These are phyloP conservation scores for Kregervanrija fluxuum DNA, from an alignment of 805 yeast species.

Conservation along the genomic window DNA sequence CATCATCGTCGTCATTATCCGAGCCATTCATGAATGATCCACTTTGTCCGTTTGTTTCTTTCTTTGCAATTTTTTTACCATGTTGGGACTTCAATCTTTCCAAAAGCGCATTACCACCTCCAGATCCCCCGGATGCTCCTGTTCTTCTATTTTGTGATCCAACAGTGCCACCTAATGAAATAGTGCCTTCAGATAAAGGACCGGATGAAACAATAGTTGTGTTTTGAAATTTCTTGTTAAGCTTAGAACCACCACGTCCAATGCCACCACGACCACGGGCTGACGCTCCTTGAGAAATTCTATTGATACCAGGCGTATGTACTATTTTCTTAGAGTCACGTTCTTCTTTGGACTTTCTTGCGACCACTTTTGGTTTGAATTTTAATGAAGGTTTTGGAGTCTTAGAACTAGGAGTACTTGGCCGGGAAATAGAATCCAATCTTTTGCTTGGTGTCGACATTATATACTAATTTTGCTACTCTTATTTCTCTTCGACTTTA, in stretches of 20 bases:
- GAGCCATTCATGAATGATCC: constrained; percentile 5
- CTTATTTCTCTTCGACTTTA: background rate
- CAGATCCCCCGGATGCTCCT: constrained; percentile 12
- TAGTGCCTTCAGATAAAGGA: constrained; percentile 62
- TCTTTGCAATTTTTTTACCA: constrained; percentile 1
- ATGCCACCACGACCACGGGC: constrained; percentile 17
- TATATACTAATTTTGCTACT: background rate
- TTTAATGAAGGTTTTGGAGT: constrained; percentile 47
- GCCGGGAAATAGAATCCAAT: constrained; percentile 33
- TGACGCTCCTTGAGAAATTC: constrained; percentile 9
- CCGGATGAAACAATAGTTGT: constrained; percentile 69
- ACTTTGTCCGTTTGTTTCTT: constrained; percentile 11
- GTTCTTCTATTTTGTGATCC: constrained; percentile 4
- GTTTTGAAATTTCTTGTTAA: constrained; percentile 30
- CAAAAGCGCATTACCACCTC: constrained; percentile 33
- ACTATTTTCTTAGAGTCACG: constrained; percentile 58
- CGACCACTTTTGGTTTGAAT: constrained; percentile 84
- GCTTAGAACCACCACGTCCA: background rate
- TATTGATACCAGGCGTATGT: constrained; percentile 38
- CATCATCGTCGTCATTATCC: constrained; percentile 25
- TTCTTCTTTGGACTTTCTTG: constrained; percentile 77
- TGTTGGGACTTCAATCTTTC: constrained; percentile 12
- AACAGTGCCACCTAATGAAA: constrained; percentile 32
- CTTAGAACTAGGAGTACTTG: constrained; percentile 10
- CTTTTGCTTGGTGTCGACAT: constrained; percentile 22